Evolutionary conservation across 768 basidiomycete genomes (phyloP), one percentile per base, ranked within the genome.

Genomic region (Kwoniella europaea): DNA sequence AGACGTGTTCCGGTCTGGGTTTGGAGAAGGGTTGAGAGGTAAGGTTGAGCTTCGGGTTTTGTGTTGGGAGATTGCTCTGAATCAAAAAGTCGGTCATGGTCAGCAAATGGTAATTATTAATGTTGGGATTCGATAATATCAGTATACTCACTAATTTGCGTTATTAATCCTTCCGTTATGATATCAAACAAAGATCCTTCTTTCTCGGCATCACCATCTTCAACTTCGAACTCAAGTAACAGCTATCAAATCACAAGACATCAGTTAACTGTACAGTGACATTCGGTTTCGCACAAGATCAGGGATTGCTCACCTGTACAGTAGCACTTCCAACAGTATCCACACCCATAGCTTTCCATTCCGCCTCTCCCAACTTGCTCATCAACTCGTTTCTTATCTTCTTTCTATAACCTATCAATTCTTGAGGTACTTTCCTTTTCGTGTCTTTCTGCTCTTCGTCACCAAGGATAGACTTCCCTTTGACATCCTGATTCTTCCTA

Each of bases 1-100:
- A 96, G 86, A 78, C 95, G 93, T 0, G 95, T 96, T 0, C 94
- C 91, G 2, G 92, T 93, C 2, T 90, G 88, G 77, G 95, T 93
- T 60, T 92, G 88, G 18, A 97, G 86, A 13, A 97, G 87, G 1
- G 92, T 91, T 10, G 88, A 88, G 63, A 97, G 85, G 82, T 91
- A 98, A 44, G 69, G 72, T 52, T 72, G 70, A 5, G 79, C 71
- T 63, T 65, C 15, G 86, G 79, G 3, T 86, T 62, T 50, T 50
- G 13, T 50, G 10, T 60, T 46, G 43, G 67, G 63, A 12, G 54
- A 35, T 41, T 72, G 63, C 7, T 52, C 67, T 65, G 42, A n/a
- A 20, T 35, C 35, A 35, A 6, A 29, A 35, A 9, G 35, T 5
- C 35, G 7, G 35, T 35, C 35, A 35, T 35, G 35, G 35, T 35